phyloP scores from a whole-genome alignment of 2,329 filamentous ascomycete genomes.

The Exophiala dermatitidis region DNA sequence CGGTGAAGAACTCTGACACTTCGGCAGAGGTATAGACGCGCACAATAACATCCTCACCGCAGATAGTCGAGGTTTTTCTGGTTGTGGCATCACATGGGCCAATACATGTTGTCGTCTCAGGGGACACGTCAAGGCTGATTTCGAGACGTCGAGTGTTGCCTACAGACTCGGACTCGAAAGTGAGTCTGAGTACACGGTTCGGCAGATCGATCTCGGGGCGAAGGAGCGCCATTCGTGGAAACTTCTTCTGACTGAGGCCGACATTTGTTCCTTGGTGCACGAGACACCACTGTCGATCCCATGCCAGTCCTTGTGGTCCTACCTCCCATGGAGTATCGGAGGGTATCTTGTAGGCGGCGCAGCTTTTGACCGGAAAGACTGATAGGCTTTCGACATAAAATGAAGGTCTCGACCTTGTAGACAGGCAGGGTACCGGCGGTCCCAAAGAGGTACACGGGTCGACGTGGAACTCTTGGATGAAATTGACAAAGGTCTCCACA shows the following conservation, averaged over 20 bases:
- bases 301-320: slow-evolving; percentile 72
- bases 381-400: slow-evolving; percentile 58
- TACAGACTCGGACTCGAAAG: slow-evolving; percentile 33
- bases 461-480: slow-evolving; percentile 63
- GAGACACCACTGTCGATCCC: slow-evolving; percentile 96
- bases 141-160: slow-evolving; percentile 30
- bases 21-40: slow-evolving; percentile 60
- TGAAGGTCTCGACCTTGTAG: slow-evolving; percentile 1
- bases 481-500: slow-evolving; percentile 62
- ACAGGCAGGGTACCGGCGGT: slow-evolving; percentile 2
- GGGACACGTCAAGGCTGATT: slow-evolving; percentile 51
- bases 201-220: slow-evolving; percentile 66
- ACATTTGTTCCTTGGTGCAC: slow-evolving; percentile 78
- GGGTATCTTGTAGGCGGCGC: slow-evolving; percentile 69
- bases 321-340: slow-evolving; percentile 63
- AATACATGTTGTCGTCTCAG: slow-evolving; percentile 34
- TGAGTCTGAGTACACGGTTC: slow-evolving; percentile 57
- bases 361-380: slow-evolving; percentile 93
- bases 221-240: slow-evolving; percentile 81
- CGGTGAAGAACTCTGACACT: slow-evolving; percentile 71
- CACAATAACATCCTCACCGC: slow-evolving; percentile 68
- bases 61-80: slow-evolving; percentile 60
- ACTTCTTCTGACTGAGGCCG: slow-evolving; percentile 79
- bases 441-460: slow-evolving; percentile 22
- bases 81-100: slow-evolving; percentile 29